phyloP scores from a whole-genome alignment of 805 yeast genomes.

The Cyberlindnera americana region DNA sequence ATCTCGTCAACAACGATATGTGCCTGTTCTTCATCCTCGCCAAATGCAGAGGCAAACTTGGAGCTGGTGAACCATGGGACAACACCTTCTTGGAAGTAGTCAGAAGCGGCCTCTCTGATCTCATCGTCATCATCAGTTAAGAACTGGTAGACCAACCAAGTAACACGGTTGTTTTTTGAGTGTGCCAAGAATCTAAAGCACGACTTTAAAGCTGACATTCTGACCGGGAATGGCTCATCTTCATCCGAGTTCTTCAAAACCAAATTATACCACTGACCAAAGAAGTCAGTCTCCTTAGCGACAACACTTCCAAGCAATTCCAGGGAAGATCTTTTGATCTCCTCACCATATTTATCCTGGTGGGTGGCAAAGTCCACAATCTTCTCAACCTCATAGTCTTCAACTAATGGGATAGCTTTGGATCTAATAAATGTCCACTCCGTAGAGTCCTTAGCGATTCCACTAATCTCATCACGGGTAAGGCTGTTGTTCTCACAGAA shows the following conservation, averaged over 20 bases:
- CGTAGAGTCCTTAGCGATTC: conserved; percentile 24
- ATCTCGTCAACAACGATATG: conserved; percentile 14
- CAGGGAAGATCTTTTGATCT: conserved; percentile 44
- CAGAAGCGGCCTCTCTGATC: conserved; percentile 47
- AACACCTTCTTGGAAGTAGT: conserved; percentile 34
- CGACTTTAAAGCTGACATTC: conserved; percentile 46
- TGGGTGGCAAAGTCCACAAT: conserved; percentile 30
- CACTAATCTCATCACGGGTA: conserved; percentile 9
- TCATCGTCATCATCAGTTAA: conserved; percentile 67
- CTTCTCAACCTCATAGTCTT: conserved; percentile 24
- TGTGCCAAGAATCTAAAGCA: conserved; percentile 29
- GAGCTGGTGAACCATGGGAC: conserved; percentile 35
- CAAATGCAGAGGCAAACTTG: conserved; percentile 19
- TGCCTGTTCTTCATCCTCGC: conserved; percentile 6
- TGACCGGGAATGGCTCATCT: conserved; percentile 39
- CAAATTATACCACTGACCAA: conserved; percentile 14
- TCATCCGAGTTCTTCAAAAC: conserved; percentile 32
- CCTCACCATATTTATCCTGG: conserved; percentile 38
- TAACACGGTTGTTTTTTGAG: conserved; percentile 18
- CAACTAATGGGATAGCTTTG: conserved; percentile 28
- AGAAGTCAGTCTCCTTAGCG: conserved; percentile 30
- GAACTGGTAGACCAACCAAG: conserved; percentile 33
- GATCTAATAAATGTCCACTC: conserved; percentile 47
- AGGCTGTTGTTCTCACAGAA: conserved; percentile 35
- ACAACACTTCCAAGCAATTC: conserved; percentile 49